These are phyloP conservation scores for Mesotaenium endlicherianum DNA, from an alignment of 139 green algal genomes.

Conservation along the genomic window DNA sequence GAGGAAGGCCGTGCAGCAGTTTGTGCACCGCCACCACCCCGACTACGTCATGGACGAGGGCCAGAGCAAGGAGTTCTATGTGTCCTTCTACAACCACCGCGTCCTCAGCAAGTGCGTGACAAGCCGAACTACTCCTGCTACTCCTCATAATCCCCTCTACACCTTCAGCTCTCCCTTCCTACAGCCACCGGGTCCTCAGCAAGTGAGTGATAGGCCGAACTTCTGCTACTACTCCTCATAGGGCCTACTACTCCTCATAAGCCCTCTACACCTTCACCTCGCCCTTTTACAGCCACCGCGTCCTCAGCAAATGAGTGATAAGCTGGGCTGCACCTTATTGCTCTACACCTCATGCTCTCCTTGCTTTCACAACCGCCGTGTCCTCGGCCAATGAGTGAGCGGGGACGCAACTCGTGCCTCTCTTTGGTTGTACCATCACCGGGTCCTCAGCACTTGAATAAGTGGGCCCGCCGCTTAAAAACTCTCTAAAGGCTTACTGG, in stretches of 20 bases:
- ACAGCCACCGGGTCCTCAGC: slow-evolving; percentile 60
- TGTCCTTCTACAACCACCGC: slow-evolving; percentile 76
- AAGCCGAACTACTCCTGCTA: not conserved
- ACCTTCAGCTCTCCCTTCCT: too few relatives aligned
- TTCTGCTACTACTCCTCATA: too few relatives aligned
- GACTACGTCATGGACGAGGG: slow-evolving; percentile 60
- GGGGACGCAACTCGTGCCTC: too few relatives aligned
- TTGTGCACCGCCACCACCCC: slow-evolving; percentile 71
- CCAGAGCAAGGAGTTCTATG: slow-evolving; percentile 78
- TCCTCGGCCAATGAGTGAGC: slow-evolving; percentile 13
- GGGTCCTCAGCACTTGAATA: too few relatives aligned
- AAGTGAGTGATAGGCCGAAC: not conserved
- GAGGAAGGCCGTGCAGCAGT: slow-evolving; percentile 65
- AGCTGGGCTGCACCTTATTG: not conserved
- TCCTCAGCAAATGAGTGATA: slow-evolving; percentile 15
- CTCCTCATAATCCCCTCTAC: too few relatives aligned
- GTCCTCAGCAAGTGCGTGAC: slow-evolving; percentile 16
- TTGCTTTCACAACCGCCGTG: slow-evolving; percentile 73
- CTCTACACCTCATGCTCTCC: too few relatives aligned
- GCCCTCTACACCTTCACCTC: too few relatives aligned
- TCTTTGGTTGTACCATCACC: too few relatives aligned
- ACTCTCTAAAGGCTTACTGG: too few relatives aligned
- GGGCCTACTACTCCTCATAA: too few relatives aligned
- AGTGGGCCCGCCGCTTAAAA: too few relatives aligned
- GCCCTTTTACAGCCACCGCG: slow-evolving; percentile 68